A percentile compares a stretch with the other conserved stretches of the same genome.
Conservation (phyloP, 2,329 filamentous ascomycete species). For the Cryphonectria nitschkei region DNA sequence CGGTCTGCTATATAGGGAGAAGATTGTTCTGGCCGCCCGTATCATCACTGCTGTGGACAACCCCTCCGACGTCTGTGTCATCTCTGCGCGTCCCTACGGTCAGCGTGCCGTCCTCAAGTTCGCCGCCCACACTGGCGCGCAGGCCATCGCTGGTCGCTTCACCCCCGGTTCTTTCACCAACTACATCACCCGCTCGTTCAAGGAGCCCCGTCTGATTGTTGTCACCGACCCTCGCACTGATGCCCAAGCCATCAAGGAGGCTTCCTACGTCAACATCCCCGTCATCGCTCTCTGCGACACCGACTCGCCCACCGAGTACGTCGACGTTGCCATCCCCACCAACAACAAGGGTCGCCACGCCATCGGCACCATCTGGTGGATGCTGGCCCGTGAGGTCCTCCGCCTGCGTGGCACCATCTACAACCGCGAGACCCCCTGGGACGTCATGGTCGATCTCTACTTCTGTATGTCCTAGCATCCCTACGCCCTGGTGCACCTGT, state of each 20-base stretch:
- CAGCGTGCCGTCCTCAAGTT: conserved; percentile 99
- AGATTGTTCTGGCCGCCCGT: conserved; percentile 97
- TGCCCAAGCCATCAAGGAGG: conserved; percentile 99
- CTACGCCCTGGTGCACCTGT: not conserved
- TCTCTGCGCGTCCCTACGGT: conserved; percentile 98
- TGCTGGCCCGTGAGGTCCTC: conserved; percentile 99
- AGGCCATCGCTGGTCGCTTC: conserved; percentile 98
- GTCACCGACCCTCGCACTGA: conserved; percentile 99
- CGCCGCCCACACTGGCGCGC: conserved; percentile 95
- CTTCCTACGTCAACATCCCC: conserved; percentile 99
- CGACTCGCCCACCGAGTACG: conserved; percentile 99
- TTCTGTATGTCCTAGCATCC: conserved; percentile 69
- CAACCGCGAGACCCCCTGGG: conserved; percentile 96
- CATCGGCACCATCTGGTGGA: conserved; percentile 99
- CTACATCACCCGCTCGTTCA: conserved; percentile 99
- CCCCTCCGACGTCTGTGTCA: conserved; percentile 98
- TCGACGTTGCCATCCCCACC: conserved; percentile 99
- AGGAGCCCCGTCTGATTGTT: conserved; percentile 99
- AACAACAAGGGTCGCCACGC: conserved; percentile 99
- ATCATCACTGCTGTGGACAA: conserved; percentile 99
- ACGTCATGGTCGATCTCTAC: conserved; percentile 99
- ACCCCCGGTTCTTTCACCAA: conserved; percentile 99
- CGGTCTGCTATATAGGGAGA: conserved; percentile 72
- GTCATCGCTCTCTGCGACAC: conserved; percentile 99
- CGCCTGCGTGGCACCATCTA: conserved; percentile 96